Base-by-base conservation (phyloP, 202 grass and related monocot species). In the Zoysia matrella region DNA sequence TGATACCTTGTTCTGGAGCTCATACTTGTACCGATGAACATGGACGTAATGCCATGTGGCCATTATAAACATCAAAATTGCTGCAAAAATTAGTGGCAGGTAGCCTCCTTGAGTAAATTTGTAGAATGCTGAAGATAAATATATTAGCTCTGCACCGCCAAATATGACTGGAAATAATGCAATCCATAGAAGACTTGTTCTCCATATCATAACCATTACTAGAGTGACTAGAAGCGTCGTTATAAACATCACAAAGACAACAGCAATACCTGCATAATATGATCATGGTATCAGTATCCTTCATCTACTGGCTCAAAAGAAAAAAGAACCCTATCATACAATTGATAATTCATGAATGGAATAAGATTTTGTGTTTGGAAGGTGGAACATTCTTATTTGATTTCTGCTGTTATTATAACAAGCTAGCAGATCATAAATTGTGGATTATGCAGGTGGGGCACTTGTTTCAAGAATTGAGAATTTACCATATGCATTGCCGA, bases 11-110 rank as follows among this genome's bases (percentile, higher is more conserved):
- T 94, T 87, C n/a, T 80, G 64, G 52, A 94, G 87, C 80, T 94
- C 92, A 53, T 77, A 94, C 51, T 83, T 78, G 79, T 95, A 95
- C 5, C 85, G 80, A 12, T 89, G 75, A 43, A 89, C 80, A 58
- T 94, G 84, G 57, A 89, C 92, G 82, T 94, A 94, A 52, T 91
- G 89, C 88, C 86, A 94, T 64, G 86, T 83, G 66, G 69, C 87
- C 92, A 94, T 94, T 73, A 90, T 83, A n/a, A 89, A 64, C 84
- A 94, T 94, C 71, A 92, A 71, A 50, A 90, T 54, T 1, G 54
- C 63, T 47, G 89, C 76, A 81, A 94, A 90, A 77, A 22, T 61
- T 65, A 94, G 54, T 69, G 91, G 91, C 72, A 93, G 71, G 65
- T 86, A 93, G 14, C 89, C 89, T 52, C 89, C 89, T 69, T 85